Conservation (phyloP, 345 rosid genomes). For the Ceriops decandra region DNA sequence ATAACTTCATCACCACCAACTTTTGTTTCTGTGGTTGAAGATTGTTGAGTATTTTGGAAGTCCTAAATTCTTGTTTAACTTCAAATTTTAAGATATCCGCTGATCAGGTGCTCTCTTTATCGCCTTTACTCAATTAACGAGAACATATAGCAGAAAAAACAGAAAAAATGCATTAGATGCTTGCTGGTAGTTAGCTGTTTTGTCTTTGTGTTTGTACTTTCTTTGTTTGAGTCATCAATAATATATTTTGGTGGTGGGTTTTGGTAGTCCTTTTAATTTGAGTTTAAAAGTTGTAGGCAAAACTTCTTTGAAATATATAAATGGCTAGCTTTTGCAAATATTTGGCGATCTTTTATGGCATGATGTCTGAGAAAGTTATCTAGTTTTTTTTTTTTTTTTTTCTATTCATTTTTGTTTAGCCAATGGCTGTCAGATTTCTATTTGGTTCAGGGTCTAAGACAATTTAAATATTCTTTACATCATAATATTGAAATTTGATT, state of each 20-base stretch:
- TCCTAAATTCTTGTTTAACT: too few relatives aligned
- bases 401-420: not conserved
- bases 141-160: too few relatives aligned
- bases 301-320: not conserved
- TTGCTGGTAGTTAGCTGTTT: not conserved
- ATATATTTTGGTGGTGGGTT: not conserved
- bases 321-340: not conserved
- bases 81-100: too few relatives aligned
- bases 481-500: not conserved
- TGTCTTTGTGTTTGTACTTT: not conserved
- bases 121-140: too few relatives aligned
- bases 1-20: too few relatives aligned
- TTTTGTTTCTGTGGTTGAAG: too few relatives aligned
- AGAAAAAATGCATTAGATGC: too few relatives aligned
- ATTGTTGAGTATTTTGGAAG: too few relatives aligned
- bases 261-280: not conserved
- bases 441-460: not conserved
- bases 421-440: not conserved
- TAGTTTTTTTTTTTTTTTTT: not conserved
- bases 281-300: not conserved
- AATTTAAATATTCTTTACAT: not conserved
- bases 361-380: slow-evolving; percentile 7
- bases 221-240: not conserved
- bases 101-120: too few relatives aligned
- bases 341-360: slow-evolving; percentile 9